Conservation (phyloP, 257 asterid species). For the Hygrophila difformis region DNA sequence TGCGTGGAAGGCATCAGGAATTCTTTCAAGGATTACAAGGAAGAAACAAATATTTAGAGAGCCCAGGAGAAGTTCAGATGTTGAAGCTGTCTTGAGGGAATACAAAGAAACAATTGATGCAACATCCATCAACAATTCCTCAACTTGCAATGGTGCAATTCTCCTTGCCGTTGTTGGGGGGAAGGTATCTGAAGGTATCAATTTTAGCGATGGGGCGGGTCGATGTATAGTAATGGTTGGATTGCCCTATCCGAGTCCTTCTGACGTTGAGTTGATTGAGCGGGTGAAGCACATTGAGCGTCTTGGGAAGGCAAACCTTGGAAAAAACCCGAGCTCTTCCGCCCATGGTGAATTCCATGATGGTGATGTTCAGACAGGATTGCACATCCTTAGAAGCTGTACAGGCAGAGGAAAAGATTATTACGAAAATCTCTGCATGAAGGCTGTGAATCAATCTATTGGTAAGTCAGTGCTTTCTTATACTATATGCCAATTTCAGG, state of each 20-base stretch:
- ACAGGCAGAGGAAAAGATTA: conserved; percentile 82
- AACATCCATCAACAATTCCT: conserved; percentile 19
- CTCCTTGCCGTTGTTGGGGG: conserved; percentile 97
- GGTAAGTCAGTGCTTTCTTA: conserved; percentile 58
- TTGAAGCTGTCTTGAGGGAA: conserved; percentile 60
- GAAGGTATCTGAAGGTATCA: conserved; percentile 94
- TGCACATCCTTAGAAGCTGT: conserved; percentile 64
- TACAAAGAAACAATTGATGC: conserved; percentile 66
- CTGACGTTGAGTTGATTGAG: conserved; percentile 85
- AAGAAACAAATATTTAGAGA: conserved; percentile 75
- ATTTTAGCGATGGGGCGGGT: conserved; percentile 88
- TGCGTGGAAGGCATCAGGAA: conserved; percentile 77
- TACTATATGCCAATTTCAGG: not conserved
- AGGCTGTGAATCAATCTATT: conserved; percentile 92
- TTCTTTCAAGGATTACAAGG: conserved; percentile 66
- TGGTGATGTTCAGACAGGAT: conserved; percentile 51
- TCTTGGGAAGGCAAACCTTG: conserved; percentile 24
- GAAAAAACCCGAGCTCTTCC: conserved; percentile 16
- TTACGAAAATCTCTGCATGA: conserved; percentile 96
- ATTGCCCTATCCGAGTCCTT: conserved; percentile 90
- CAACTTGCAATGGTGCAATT: conserved; percentile 65
- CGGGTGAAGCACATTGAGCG: conserved; percentile 90
- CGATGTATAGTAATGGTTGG: conserved; percentile 97
- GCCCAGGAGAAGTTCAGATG: conserved; percentile 78
- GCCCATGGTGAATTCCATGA: conserved; percentile 26